Evolutionary conservation across 495 filamentous ascomycete genomes (phyloP), one percentile per base, ranked within the genome.

Genomic region (Clavariopsis aquatica): DNA sequence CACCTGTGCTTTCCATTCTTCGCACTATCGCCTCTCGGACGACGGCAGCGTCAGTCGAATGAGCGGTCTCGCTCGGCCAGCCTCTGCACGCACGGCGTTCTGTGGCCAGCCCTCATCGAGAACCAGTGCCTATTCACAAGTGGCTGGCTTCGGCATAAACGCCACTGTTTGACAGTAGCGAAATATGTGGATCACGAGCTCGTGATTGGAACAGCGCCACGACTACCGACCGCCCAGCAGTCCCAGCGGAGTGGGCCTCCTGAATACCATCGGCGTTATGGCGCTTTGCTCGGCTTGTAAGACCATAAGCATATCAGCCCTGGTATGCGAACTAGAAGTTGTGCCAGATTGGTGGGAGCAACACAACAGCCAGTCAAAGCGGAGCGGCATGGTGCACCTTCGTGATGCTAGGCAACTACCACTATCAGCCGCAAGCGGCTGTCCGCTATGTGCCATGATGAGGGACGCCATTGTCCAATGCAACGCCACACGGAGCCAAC

Each of bases 321-420:
- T 60, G 51, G 51, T 41, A 26, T 15, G 41, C 26, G 41, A 65
- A 34, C 61, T 64, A 19, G 54, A 55, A n/a, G 23, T 41, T 38
- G 47, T 52, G 15, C 66, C 66, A 47, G 43, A 51, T 28, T 65
- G 55, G 56, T 64, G 66, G 66, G 51, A 36, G 26, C n/a, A 27
- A n/a, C 15, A 22, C 1, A 59, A 47, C 24, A 59, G 47, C 59
- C 46, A 58, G 52, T 63, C 52, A 45, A 57, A 62, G 17, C 20
- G 23, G 7, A 51, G 59, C 55, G 65, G 54, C 53, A 64, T 64
- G 60, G 51, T 57, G 9, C 65, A 68, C 53, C 65, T 49, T 15
- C 43, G 43, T 3, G 49, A 63, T 54, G 59, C 65, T 28, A 55
- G 59, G n/a, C 53, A 60, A 28, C 54, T 64, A 17, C 36, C 46